A percentile compares a stretch with the other conserved stretches of the same genome.
phyloP scores from a whole-genome alignment of 345 rosid species.

The Dovyalis caffra region DNA sequence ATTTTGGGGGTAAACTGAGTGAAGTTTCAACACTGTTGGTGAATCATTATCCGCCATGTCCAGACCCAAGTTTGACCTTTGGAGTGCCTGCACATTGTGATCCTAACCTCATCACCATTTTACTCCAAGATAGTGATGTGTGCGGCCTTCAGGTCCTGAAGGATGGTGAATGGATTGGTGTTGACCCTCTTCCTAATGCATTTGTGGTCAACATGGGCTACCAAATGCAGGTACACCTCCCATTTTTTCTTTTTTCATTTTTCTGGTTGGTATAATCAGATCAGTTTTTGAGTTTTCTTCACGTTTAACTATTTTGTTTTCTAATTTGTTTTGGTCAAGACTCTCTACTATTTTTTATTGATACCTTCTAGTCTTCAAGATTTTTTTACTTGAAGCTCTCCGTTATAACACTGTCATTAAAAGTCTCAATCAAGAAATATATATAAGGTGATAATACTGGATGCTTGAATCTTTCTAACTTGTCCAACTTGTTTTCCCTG shows the following conservation, averaged over 20 bases:
- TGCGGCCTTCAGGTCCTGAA: slow-evolving; percentile 39
- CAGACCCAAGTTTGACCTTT: slow-evolving; percentile 37
- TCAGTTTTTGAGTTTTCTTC: too few relatives aligned
- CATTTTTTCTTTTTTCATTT: too few relatives aligned
- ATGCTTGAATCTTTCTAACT: background rate
- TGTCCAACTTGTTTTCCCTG: background rate
- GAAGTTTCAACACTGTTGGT: slow-evolving; percentile 14
- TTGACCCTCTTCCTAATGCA: slow-evolving; percentile 33
- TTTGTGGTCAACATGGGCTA: slow-evolving; percentile 38
- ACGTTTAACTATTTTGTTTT: too few relatives aligned
- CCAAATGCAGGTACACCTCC: background rate
- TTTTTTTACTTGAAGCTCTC: too few relatives aligned
- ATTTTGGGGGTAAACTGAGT: background rate
- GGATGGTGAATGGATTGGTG: slow-evolving; percentile 35
- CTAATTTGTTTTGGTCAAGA: too few relatives aligned
- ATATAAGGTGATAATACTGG: too few relatives aligned
- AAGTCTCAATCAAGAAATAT: too few relatives aligned
- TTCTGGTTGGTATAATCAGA: too few relatives aligned
- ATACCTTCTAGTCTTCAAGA: too few relatives aligned
- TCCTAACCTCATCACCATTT: slow-evolving; percentile 29
- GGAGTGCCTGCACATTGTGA: slow-evolving; percentile 39
- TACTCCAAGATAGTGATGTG: slow-evolving; percentile 31
- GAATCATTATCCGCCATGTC: slow-evolving; percentile 38
- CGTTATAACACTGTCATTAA: too few relatives aligned
- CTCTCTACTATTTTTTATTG: too few relatives aligned